Percentiles rank a stretch among this genome's conserved stretches.
Conservation (phyloP, 106 monocot species). For the Apostasia shenzhenica region DNA sequence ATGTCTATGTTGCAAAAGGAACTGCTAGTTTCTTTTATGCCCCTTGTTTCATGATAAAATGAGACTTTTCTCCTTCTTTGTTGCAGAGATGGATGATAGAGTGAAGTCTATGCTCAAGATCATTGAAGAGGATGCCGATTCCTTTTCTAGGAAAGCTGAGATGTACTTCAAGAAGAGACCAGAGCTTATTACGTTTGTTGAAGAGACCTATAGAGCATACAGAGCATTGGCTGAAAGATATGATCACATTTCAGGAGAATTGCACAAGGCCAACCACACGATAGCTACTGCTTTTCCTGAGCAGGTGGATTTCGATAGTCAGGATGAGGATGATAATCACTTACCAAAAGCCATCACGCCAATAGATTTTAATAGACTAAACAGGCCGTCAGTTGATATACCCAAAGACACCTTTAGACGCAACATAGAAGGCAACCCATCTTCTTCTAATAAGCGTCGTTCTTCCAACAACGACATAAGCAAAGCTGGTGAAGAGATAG, state of each 20-base stretch:
- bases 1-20: not conserved
- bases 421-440: slow-evolving; percentile 16
- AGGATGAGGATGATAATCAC: slow-evolving; percentile 40
- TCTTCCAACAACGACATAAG: slow-evolving; percentile 22
- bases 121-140: slow-evolving; percentile 47
- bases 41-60: slow-evolving; percentile 4
- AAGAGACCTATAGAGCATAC: slow-evolving; percentile 46
- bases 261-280: slow-evolving; percentile 63
- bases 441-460: slow-evolving; percentile 1
- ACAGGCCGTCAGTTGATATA: slow-evolving; percentile 23
- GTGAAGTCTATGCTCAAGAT: slow-evolving; percentile 47
- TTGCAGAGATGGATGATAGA: slow-evolving; percentile 44
- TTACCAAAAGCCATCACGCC: slow-evolving; percentile 37
- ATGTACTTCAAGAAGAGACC: slow-evolving; percentile 51
- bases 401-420: slow-evolving; percentile 21
- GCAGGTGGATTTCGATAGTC: slow-evolving; percentile 40
- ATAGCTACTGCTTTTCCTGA: slow-evolving; percentile 55
- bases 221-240: slow-evolving; percentile 44
- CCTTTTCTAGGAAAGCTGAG: slow-evolving; percentile 45
- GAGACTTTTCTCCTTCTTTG: not conserved
- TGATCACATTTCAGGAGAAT: slow-evolving; percentile 43
- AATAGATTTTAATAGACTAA: slow-evolving; percentile 26
- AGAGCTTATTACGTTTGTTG: slow-evolving; percentile 35
- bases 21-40: not conserved
- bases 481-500: slow-evolving; percentile 51